These are phyloP conservation scores for Monosporascus sp. DNA, from an alignment of 2,329 filamentous ascomycete genomes.

Conservation along the genomic window DNA sequence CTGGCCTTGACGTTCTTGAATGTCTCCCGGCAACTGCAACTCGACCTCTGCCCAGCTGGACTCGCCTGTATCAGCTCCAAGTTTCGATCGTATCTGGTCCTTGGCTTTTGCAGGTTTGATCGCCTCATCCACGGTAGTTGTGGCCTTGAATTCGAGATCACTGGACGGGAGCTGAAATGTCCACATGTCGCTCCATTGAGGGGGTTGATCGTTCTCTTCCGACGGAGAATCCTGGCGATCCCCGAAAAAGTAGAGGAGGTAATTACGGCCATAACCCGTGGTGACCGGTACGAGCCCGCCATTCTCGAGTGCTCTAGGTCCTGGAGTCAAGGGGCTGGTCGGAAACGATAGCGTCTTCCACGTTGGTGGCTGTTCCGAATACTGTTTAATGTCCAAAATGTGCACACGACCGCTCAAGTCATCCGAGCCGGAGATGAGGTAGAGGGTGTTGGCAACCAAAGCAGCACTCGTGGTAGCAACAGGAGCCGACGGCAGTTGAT, in stretches of 20 bases:
- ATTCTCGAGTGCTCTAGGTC: constrained; percentile 36
- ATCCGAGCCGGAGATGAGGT: constrained; percentile 36
- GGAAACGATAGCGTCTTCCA: constrained; percentile 34
- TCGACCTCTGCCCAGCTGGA: constrained; percentile 46
- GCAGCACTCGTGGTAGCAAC: constrained; percentile 34
- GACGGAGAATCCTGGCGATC: constrained; percentile 19
- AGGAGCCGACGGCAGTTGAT: constrained; percentile 39
- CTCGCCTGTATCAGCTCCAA: constrained; percentile 40
- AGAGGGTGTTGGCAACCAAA: constrained; percentile 39
- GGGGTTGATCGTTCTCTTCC: constrained; percentile 11
- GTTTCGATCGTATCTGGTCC: constrained; percentile 39
- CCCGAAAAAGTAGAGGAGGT: constrained; percentile 47
- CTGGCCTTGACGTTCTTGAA: constrained; percentile 35
- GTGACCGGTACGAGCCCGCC: constrained; percentile 41
- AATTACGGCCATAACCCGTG: constrained; percentile 47
- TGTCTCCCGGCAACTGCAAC: constrained; percentile 38
- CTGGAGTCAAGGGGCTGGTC: constrained; percentile 31
- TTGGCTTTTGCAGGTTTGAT: constrained; percentile 43
- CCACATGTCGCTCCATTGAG: constrained; percentile 42
- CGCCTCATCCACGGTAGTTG: constrained; percentile 24
- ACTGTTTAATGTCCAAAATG: constrained; percentile 28
- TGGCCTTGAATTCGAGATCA: constrained; percentile 13
- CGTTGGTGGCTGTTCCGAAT: constrained; percentile 24
- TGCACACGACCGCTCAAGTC: constrained; percentile 30
- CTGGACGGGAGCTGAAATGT: constrained; percentile 44